Base-by-base conservation (phyloP, 2,329 filamentous ascomycete species). In the Didymella segeticola region DNA sequence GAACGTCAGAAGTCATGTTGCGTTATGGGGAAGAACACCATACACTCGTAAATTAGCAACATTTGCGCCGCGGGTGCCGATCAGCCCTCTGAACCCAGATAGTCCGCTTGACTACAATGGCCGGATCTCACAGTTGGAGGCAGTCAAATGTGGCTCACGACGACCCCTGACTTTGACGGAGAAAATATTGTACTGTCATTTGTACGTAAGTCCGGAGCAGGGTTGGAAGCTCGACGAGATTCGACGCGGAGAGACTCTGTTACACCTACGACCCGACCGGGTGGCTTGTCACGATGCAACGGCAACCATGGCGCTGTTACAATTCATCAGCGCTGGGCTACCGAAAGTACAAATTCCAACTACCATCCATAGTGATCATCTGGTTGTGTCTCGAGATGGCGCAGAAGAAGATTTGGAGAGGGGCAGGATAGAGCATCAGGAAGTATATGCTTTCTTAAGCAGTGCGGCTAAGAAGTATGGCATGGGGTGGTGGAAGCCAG, bases 251-350 rank as follows among this genome's bases (percentile, higher is more conserved):
- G 70, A 72, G 36, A 77, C 75, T 2, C 72, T 76, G 12, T 50
- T 78, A 0, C 70, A 72, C 14, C 88, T 99, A 67, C 90, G 95
- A 64, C 95, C 95, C 53, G 95, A 99, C 77, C 91, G 95, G 78
- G 95, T 99, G 72, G 95, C 95, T 78, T 98, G 95, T 85, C 95
- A 99, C 84, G 95, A 99, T 86, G 95, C 95, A 75, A 98, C 95
- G 57, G 95, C 95, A 61, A 95, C 98, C 85, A 99, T 99, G 95
- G 95, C 95, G 62, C 96, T 99, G 67, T 85, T 99, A 56, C 95
- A 99, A 83, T 99, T 99, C 86, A 99, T 99, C 93, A 96, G 91
- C 50, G 93, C 95, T 57, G 93, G 93, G 77, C 93, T 99, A 91
- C 90, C 91, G 64, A 88, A 89, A 20, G 95, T 98, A 58, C 92